A percentile compares a stretch with the other conserved stretches of the same genome.
These are phyloP conservation scores for Trypanosoma scelopori DNA, from an alignment of 208 protist genomes.

Conservation along the genomic window DNA sequence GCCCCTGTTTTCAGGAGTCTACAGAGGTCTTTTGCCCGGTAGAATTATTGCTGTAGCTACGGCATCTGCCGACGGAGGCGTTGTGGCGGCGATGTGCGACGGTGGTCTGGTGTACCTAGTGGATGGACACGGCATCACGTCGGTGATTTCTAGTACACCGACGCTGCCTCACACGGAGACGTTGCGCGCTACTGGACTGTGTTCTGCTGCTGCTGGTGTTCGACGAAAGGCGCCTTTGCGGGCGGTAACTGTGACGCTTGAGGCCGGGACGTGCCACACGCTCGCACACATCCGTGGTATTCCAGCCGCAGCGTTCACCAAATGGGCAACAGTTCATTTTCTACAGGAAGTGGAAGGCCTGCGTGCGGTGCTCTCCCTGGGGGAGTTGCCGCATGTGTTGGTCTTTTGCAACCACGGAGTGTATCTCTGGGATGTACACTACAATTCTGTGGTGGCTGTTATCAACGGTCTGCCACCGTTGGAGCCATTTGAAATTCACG, in stretches of 20 bases:
- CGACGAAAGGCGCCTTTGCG: background rate
- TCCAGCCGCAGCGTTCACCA: slow-evolving; percentile 2
- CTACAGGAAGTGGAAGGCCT: slow-evolving; percentile 13
- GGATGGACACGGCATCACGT: slow-evolving; percentile 20
- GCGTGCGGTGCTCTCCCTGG: slow-evolving; percentile 10
- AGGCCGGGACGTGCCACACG: background rate
- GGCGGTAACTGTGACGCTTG: background rate
- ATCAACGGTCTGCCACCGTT: slow-evolving; percentile 20
- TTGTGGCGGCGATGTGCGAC: slow-evolving; percentile 16
- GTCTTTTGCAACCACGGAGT: slow-evolving; percentile 14
- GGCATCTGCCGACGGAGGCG: slow-evolving; percentile 5
- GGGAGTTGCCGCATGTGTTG: slow-evolving; percentile 19
- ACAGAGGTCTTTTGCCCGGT: slow-evolving; percentile 18
- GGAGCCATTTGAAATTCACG: slow-evolving; percentile 12
- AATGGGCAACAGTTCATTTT: slow-evolving; percentile 1
- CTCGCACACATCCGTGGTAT: slow-evolving; percentile 18
- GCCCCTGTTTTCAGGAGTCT: slow-evolving; percentile 2
- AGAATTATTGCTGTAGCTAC: slow-evolving; percentile 11
- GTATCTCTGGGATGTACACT: slow-evolving; percentile 31
- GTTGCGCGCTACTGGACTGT: background rate
- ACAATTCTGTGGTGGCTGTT: slow-evolving; percentile 17
- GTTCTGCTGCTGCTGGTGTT: background rate
- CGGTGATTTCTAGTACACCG: slow-evolving; percentile 3
- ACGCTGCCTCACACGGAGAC: background rate
- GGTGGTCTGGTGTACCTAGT: slow-evolving; percentile 22